Percentiles rank a stretch among this genome's conserved stretches.
These are phyloP conservation scores for Lizonia empirigonia DNA, from an alignment of 2,329 filamentous ascomycete genomes.

Conservation along the genomic window DNA sequence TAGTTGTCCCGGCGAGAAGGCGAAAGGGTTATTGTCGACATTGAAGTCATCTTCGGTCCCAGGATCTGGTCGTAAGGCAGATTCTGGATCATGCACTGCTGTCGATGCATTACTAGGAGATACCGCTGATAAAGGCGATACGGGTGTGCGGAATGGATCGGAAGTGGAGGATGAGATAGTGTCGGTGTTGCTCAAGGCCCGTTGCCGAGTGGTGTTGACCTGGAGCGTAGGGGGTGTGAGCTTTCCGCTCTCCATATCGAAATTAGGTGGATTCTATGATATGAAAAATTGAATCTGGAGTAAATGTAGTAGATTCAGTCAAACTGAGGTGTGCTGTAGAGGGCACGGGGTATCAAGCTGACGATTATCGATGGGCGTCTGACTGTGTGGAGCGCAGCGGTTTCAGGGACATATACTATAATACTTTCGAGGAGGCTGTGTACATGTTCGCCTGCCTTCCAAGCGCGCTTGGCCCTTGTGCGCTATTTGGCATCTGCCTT, in stretches of 20 bases:
- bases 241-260: constrained; percentile 31
- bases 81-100: constrained; percentile 39
- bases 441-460: constrained; percentile 1
- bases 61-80: constrained; percentile 31
- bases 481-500: constrained; percentile 6
- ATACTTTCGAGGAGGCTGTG: constrained; percentile 10
- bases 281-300: background rate
- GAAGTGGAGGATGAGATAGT: constrained; percentile 34
- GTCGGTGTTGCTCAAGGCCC: constrained; percentile 32
- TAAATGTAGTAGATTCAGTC: constrained; percentile 3
- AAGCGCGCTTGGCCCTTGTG: constrained; percentile 17
- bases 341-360: background rate
- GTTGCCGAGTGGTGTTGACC: constrained; percentile 35
- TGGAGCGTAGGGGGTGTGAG: constrained; percentile 36
- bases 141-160: constrained; percentile 32
- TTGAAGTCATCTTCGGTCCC: constrained; percentile 35
- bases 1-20: constrained; percentile 60
- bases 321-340: background rate
- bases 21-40: constrained; percentile 56
- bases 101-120: constrained; percentile 35
- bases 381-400: background rate
- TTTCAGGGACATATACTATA: background rate
- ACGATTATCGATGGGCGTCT: background rate
- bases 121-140: constrained; percentile 15
- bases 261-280: background rate